Percentiles rank a stretch among this genome's conserved stretches.
Evolutionary conservation across 345 rosid species (phyloP).

Genomic region (Conringia planisiliqua): DNA sequence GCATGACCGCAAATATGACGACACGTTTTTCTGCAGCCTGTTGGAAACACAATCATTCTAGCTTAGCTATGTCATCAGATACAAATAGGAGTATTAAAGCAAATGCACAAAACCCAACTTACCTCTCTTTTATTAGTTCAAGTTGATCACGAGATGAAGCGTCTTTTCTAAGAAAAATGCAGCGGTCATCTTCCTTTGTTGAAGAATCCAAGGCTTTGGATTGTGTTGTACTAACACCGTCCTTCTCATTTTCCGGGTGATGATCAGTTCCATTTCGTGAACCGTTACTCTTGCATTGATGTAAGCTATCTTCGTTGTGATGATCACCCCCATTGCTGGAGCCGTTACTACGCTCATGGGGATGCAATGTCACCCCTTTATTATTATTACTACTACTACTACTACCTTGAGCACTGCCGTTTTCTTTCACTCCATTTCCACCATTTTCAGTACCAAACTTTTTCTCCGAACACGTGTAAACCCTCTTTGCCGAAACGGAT

Average conservation of each 20-base stretch:
- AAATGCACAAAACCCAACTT: slow-evolving; percentile 33
- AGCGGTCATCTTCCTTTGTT: slow-evolving; percentile 34
- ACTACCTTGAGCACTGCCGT: slow-evolving; percentile 20
- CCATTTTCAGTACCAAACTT: slow-evolving; percentile 37
- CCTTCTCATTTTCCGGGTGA: slow-evolving; percentile 36
- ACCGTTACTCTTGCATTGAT: slow-evolving; percentile 38
- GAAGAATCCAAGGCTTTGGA: slow-evolving; percentile 36
- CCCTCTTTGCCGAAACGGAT: slow-evolving; percentile 25
- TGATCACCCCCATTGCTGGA: slow-evolving; percentile 28
- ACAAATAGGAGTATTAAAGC: neutral
- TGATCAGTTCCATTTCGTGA: slow-evolving; percentile 29
- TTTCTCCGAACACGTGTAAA: slow-evolving; percentile 37
- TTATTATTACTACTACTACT: slow-evolving; percentile 3
- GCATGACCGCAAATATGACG: slow-evolving; percentile 54
- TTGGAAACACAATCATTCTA: slow-evolving; percentile 5
- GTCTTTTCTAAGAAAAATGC: slow-evolving; percentile 65
- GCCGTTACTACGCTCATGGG: slow-evolving; percentile 16
- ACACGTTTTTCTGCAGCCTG: slow-evolving; percentile 69
- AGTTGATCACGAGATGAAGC: slow-evolving; percentile 52
- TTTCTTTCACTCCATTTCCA: slow-evolving; percentile 29
- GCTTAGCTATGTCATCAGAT: slow-evolving; percentile 5
- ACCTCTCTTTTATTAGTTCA: slow-evolving; percentile 71
- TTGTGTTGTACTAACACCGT: slow-evolving; percentile 25
- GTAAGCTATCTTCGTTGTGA: slow-evolving; percentile 30
- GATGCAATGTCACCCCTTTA: neutral